Evolutionary conservation across 2,329 filamentous ascomycete genomes (phyloP), one percentile per base, ranked within the genome.

Genomic region (Cryphonectria parasitica): DNA sequence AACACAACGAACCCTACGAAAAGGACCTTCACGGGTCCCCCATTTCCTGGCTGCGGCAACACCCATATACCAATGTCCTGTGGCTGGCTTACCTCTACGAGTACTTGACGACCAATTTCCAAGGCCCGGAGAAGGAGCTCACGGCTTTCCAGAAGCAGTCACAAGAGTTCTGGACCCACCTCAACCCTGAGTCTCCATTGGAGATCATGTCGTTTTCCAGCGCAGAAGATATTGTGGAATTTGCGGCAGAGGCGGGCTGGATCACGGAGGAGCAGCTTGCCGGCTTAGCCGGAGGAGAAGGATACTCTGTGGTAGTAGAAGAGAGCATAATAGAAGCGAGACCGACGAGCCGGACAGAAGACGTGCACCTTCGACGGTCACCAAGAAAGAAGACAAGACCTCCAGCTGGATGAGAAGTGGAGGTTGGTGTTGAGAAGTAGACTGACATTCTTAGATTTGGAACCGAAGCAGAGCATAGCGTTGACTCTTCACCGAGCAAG

Each of bases 41-140:
- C 3, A 81, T 89, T 15, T 84, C 82, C 1, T 91, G 89, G 89
- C 77, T 81, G 6, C 82, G 79, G 0, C 85, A 87, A 73, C 83
- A 83, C 39, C 88, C 89, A 0, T 91, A 90, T 77, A 90, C 87
- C 5, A 91, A 91, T 73, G 87, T 90, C 1, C 79, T 91, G 25
- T 91, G 89, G 89, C 82, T 91, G 58, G 86, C 87, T 3, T 91
- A 90, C 73, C 80, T 90, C 6, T 89, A 89, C 74, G 79, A 82
- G 49, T 89, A 89, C 77, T 78, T 89, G 69, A 75, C 81, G 2
- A 74, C 72, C 8, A 81, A 84, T 71, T 89, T 87, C 73, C 72
- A 74, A 15, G 87, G 87, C 6, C 79, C 82, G 11, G 83, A 81
- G 74, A 81, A 79, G 70, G 83, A 85, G 28, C 76, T 89, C 17